Evolutionary conservation across 805 yeast species (phyloP).

Genomic region (Saccharomycopsis babjevae): DNA sequence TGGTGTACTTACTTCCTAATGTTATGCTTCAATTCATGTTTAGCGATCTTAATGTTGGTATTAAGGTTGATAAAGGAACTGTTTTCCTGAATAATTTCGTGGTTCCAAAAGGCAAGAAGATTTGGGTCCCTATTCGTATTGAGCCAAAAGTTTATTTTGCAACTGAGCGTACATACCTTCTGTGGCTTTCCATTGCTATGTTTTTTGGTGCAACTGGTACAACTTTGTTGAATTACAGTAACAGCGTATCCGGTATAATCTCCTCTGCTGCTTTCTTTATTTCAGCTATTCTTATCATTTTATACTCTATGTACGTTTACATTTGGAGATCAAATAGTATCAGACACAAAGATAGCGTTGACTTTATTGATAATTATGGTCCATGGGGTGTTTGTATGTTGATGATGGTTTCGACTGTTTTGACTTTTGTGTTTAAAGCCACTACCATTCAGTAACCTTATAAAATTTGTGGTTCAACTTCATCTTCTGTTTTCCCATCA

Average conservation of each 20-base stretch:
- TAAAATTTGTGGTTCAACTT: too few relatives aligned
- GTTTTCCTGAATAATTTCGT: conserved; percentile 44
- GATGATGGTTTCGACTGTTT: conserved; percentile 57
- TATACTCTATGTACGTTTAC: conserved; percentile 65
- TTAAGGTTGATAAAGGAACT: conserved; percentile 54
- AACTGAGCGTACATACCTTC: conserved; percentile 85
- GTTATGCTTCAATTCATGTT: conserved; percentile 35
- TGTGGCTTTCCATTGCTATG: conserved; percentile 90
- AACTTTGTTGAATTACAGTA: conserved; percentile 77
- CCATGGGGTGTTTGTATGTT: conserved; percentile 75
- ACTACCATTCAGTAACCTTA: not conserved
- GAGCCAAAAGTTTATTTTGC: conserved; percentile 99
- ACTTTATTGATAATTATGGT: conserved; percentile 82
- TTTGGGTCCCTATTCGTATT: conserved; percentile 88
- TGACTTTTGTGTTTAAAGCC: conserved; percentile 45
- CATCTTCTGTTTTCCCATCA: not conserved
- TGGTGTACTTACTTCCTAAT: not conserved
- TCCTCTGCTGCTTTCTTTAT: conserved; percentile 83
- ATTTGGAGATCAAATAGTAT: conserved; percentile 75
- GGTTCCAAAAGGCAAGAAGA: conserved; percentile 83
- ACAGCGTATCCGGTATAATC: conserved; percentile 52
- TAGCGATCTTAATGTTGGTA: conserved; percentile 36
- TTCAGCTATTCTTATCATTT: conserved; percentile 63
- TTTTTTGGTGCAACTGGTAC: conserved; percentile 84
- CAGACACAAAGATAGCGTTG: conserved; percentile 69